Base-by-base conservation (phyloP, 2,329 filamentous ascomycete genomes). In the Pyrenochaeta sp. region DNA sequence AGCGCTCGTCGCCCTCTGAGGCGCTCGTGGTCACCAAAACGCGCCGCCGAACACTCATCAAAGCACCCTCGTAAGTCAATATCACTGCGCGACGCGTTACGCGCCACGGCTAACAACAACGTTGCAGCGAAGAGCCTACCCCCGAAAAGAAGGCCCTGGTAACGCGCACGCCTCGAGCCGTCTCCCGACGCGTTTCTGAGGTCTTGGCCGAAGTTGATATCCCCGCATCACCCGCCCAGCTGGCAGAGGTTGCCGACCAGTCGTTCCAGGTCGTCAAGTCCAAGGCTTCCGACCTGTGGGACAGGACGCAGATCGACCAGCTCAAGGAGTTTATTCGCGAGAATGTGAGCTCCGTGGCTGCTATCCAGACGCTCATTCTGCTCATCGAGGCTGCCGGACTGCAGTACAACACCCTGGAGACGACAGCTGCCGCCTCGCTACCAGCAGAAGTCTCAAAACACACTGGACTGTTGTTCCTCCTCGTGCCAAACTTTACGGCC, bases 401-500 rank as follows among this genome's bases (percentile, higher is more conserved):
- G 56, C 85, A 90, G 58, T 81, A 80, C 43, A 87, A 90, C 72
- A 80, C 96, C 48, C 81, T 97, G 5, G 85, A 90, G 21, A 85
- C 89, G 71, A 83, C 84, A 64, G 91, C 89, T 71, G 40, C 40
- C 15, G 12, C 40, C 15, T 17, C 11, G n/a, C 40, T 42, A n/a
- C 40, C 40, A 29, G 40, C 27, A 2, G 11, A 31, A 12, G 14
- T 42, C 11, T 42, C 40, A 2, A 42, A 42, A 30, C 40, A 17
- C 23, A 42, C 40, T 4, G 40, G 40, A 9, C 23, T 30, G 15
- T 14, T 30, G 23, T 30, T 42, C 5, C 81, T 96, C 57, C 83
- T 85, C 66, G 76, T 95, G 17, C 92, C 93, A 0, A 91, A 98
- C 75, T 81, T 96, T 64, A 96, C 95, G 75, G 77, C 89, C 27